A percentile compares a stretch with the other conserved stretches of the same genome.
Evolutionary conservation across 1,284 basidiomycete genomes (phyloP).

Genomic region (Irpex lacteus): DNA sequence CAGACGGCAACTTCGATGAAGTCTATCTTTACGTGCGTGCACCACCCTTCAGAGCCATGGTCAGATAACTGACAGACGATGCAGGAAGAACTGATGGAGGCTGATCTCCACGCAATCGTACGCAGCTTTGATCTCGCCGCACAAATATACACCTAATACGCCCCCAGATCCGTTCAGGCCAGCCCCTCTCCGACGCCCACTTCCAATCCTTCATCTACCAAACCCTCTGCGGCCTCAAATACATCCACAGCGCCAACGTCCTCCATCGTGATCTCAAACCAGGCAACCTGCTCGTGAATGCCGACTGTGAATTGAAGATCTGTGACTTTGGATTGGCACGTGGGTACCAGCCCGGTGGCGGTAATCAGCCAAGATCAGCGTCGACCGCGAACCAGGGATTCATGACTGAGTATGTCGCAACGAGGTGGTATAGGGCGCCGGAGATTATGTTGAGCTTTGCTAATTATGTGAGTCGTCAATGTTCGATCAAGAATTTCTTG

Average conservation of each 20-base stretch:
- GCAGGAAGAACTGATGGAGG: constrained; percentile 98
- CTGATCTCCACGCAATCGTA: constrained; percentile 98
- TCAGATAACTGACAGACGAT: background rate
- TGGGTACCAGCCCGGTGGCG: constrained; percentile 77
- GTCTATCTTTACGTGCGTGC: constrained; percentile 86
- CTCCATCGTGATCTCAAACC: constrained; percentile 98
- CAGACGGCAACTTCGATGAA: constrained; percentile 89
- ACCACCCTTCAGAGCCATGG: background rate
- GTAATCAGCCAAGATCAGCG: constrained; percentile 36
- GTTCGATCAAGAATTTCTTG: background rate
- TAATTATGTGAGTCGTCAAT: constrained; percentile 66
- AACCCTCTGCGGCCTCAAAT: constrained; percentile 96
- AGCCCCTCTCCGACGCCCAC: constrained; percentile 97
- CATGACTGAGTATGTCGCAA: constrained; percentile 99
- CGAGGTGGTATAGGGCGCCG: constrained; percentile 94
- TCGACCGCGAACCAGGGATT: constrained; percentile 89
- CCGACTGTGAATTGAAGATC: constrained; percentile 97
- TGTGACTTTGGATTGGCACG: constrained; percentile 98
- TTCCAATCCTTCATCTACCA: constrained; percentile 99
- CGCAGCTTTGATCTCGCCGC: constrained; percentile 24
- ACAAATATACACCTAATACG: background rate
- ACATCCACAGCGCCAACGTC: constrained; percentile 98
- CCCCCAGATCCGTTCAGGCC: constrained; percentile 89
- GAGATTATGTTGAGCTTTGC: constrained; percentile 98
- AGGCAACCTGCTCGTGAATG: constrained; percentile 94